These are phyloP conservation scores for Takashimella koratensis DNA, from an alignment of 1,284 basidiomycete genomes.

Conservation along the genomic window DNA sequence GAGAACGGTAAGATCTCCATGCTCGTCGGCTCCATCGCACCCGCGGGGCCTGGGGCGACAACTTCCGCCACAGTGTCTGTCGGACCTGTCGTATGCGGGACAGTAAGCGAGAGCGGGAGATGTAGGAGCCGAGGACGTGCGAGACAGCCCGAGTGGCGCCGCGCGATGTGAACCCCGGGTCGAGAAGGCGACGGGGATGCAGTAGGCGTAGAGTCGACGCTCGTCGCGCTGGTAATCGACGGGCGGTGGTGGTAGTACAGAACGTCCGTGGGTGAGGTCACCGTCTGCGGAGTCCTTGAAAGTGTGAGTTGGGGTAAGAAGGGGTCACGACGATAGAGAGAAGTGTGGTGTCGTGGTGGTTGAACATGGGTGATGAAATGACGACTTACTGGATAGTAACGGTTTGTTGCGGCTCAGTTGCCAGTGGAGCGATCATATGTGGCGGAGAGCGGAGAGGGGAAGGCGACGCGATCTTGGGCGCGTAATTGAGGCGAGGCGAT, in stretches of 20 bases:
- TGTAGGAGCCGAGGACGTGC: neutral
- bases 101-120: neutral
- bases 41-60: neutral
- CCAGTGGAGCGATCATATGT: neutral
- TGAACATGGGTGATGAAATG: neutral
- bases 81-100: neutral
- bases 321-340: too few species aligned
- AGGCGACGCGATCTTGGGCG: neutral
- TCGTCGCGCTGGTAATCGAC: neutral
- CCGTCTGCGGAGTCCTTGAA: neutral
- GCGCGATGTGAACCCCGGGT: neutral
- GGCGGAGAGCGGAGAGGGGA: neutral
- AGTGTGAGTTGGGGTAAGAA: neutral
- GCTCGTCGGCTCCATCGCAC: neutral
- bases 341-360: neutral
- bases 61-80: neutral
- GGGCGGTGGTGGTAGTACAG: neutral
- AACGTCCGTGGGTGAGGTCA: neutral
- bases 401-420: neutral
- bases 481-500: neutral
- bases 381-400: neutral
- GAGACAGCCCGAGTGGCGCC: neutral
- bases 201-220: neutral
- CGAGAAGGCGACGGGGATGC: neutral
- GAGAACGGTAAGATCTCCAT: neutral